Base-by-base conservation (phyloP, 257 asterid species). In the Fraxinus anomala region DNA sequence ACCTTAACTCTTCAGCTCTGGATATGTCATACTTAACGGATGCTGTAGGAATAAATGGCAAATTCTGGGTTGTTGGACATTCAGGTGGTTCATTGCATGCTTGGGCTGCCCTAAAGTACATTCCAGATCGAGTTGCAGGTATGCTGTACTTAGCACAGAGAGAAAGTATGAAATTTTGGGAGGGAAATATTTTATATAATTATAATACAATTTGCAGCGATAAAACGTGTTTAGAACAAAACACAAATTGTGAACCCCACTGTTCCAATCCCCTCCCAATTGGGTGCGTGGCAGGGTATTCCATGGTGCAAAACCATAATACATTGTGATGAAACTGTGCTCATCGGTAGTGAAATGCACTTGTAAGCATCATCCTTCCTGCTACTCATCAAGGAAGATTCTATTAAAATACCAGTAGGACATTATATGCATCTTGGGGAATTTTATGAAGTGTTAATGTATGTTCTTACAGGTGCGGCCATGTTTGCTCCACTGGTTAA, bases 21-120 rank as follows among this genome's bases (percentile, higher is more conserved):
- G 97, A 92, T 87, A 84, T 91, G 95, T 82, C 84, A 31, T 79
- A 88, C 82, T 75, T 94, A 80, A 93, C 94, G 2, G 87, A 90
- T 74, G 83, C 86, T 23, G 34, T 88, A 1, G 93, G 92, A 59
- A 86, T 94, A 0, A 83, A 78, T 73, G 92, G 89, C 42, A 94
- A 88, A 72, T 92, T 94, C 84, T 94, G 99, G 99, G 86, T 92
- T 63, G 66, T 89, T 77, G 97, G 96, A 37, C 89, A 86, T 80
- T 94, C 96, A 0, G 90, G 86, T 79, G 99, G 92, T 77, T 88
- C 96, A 0, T 73, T 92, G 77, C 97, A 94, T 70, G 91, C 93
- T 83, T 91, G 96, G 99, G 97, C 96, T 80, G 96, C 99, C 73
- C 86, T 94, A 5, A 88, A 89, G 79, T 90, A 86, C 85, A 86